A percentile compares a stretch with the other conserved stretches of the same genome.
Evolutionary conservation across 345 rosid species (phyloP).

Genomic region (Boechera retrofracta): DNA sequence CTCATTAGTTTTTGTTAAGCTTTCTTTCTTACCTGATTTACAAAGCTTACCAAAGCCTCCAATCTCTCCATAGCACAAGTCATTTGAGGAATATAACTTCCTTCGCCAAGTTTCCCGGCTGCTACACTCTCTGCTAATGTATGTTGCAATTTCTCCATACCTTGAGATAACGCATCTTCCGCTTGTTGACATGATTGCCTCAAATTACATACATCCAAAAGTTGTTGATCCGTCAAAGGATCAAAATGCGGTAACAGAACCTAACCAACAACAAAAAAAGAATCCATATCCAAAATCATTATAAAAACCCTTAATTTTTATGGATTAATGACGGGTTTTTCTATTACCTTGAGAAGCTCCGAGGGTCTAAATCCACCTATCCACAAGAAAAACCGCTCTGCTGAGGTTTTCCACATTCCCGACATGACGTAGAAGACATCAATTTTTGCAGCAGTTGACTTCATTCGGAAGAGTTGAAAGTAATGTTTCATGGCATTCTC

Average conservation of each 20-base stretch:
- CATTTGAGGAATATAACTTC: slow-evolving; percentile 57
- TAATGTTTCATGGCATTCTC: slow-evolving; percentile 74
- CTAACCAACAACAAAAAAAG: slow-evolving; percentile 45
- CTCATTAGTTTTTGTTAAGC: not conserved
- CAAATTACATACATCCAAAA: slow-evolving; percentile 55
- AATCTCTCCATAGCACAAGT: slow-evolving; percentile 76
- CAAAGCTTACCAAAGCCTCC: slow-evolving; percentile 77
- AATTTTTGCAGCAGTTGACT: slow-evolving; percentile 71
- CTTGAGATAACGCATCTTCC: slow-evolving; percentile 92
- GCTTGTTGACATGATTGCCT: slow-evolving; percentile 87
- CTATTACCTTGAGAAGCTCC: slow-evolving; percentile 81
- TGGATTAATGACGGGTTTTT: not conserved
- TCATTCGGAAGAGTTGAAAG: slow-evolving; percentile 82
- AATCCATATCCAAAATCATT: slow-evolving; percentile 1
- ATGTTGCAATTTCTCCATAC: slow-evolving; percentile 89
- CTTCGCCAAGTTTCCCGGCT: slow-evolving; percentile 62
- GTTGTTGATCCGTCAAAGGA: slow-evolving; percentile 68
- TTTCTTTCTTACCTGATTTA: slow-evolving; percentile 63
- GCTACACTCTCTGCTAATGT: slow-evolving; percentile 73
- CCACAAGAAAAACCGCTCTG: slow-evolving; percentile 95
- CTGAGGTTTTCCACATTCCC: slow-evolving; percentile 88
- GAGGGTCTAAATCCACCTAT: slow-evolving; percentile 97
- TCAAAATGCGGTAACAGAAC: slow-evolving; percentile 76
- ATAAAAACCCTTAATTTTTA: not conserved
- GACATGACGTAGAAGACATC: slow-evolving; percentile 86